These are phyloP conservation scores for Jamesozyma spencerorum DNA, from an alignment of 805 yeast species.

Conservation along the genomic window DNA sequence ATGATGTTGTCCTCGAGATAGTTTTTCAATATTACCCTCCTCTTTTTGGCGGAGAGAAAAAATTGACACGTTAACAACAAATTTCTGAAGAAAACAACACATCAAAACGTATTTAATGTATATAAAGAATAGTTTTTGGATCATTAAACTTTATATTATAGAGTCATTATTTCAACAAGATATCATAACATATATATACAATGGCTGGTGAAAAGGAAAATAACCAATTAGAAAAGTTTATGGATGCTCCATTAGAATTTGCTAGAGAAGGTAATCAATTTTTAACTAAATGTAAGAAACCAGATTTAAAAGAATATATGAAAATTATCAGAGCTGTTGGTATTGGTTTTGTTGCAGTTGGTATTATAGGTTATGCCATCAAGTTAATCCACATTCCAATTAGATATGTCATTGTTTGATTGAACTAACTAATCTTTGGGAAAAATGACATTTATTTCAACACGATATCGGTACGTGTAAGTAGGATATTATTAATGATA, in stretches of 20 bases:
- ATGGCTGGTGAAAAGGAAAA: conserved; percentile 25
- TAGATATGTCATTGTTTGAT: conserved; percentile 84
- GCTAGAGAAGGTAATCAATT: conserved; percentile 86
- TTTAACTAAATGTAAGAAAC: conserved; percentile 86
- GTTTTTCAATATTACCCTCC: no score
- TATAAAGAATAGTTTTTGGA: no score
- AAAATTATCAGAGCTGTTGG: conserved; percentile 93
- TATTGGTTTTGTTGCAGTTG: conserved; percentile 94
- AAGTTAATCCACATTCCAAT: conserved; percentile 92
- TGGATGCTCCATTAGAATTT: conserved; percentile 86
- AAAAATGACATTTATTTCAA: no score
- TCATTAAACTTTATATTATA: no score
- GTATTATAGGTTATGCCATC: conserved; percentile 92
- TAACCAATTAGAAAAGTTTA: conserved; percentile 47
- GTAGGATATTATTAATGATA: no score
- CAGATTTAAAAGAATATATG: conserved; percentile 76
- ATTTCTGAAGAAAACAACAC: neutral
- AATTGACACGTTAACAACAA: conserved; percentile 2
- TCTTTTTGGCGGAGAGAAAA: neutral
- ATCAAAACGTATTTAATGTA: no score
- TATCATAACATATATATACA: neutral
- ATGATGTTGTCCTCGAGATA: no score
- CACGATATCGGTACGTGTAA: no score
- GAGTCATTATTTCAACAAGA: neutral
- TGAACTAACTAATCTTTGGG: no score